Conservation (phyloP, 306 rosid genomes). For the Dryas drummondii region DNA sequence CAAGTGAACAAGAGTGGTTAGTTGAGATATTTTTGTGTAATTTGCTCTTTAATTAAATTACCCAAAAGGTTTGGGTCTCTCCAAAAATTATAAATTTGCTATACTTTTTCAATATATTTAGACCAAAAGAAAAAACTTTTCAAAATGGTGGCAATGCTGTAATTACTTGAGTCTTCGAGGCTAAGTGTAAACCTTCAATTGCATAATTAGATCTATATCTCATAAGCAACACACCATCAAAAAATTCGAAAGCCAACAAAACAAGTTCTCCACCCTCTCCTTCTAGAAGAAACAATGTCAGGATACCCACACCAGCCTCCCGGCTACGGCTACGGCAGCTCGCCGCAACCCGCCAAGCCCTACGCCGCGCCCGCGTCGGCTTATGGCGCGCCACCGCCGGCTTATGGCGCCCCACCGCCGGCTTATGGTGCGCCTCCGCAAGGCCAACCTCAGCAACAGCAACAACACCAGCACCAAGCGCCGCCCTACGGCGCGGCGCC, state of each 20-base stretch:
- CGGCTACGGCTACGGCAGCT: constrained; percentile 44
- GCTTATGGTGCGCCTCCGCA: background rate
- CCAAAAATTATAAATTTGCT: too few relatives aligned
- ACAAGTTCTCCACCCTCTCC: background rate
- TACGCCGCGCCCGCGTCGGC: constrained; percentile 26
- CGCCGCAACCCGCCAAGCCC: constrained; percentile 31
- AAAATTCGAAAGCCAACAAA: background rate
- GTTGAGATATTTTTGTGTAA: too few relatives aligned
- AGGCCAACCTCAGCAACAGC: constrained; percentile 17
- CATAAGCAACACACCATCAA: too few relatives aligned
- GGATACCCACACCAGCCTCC: constrained; percentile 48
- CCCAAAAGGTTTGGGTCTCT: too few relatives aligned
- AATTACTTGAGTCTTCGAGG: background rate
- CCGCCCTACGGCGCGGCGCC: constrained; percentile 15
- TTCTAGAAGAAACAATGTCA: constrained; percentile 34
- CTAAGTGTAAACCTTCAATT: too few relatives aligned
- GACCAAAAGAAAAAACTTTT: too few relatives aligned
- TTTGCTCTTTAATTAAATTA: too few relatives aligned
- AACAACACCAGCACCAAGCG: constrained; percentile 7
- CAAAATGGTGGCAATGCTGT: background rate
- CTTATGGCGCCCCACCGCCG: constrained; percentile 3
- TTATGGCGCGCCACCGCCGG: constrained; percentile 15
- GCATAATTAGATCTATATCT: background rate
- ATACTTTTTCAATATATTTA: too few relatives aligned
- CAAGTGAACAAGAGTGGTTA: too few relatives aligned